A percentile compares a stretch with the other conserved stretches of the same genome.
Conservation (phyloP, 495 filamentous ascomycete species). For the Aspergillus homomorphus region DNA sequence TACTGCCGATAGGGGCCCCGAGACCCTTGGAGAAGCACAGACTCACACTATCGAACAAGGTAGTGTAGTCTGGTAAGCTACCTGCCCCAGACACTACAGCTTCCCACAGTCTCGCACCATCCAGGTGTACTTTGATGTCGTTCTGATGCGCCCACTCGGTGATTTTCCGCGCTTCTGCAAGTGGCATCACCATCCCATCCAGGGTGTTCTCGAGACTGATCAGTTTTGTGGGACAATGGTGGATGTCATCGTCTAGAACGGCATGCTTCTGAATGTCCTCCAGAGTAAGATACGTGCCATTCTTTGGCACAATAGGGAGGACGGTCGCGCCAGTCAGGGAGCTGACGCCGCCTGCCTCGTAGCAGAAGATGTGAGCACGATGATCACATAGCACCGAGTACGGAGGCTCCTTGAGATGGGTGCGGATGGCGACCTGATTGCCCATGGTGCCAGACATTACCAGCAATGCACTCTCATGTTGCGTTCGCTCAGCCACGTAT, state of each 20-base stretch:
- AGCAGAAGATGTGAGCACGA: constrained; percentile 45
- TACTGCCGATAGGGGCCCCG: constrained; percentile 82
- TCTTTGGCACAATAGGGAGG: constrained; percentile 44
- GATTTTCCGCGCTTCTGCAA: constrained; percentile 65
- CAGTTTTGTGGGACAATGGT: constrained; percentile 67
- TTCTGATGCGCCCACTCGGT: constrained; percentile 64
- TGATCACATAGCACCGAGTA: constrained; percentile 48
- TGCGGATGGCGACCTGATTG: constrained; percentile 50
- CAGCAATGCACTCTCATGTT: constrained; percentile 66
- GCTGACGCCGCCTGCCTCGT: constrained; percentile 52
- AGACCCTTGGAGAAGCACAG: constrained; percentile 89
- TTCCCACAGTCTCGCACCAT: constrained; percentile 85
- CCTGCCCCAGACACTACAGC: constrained; percentile 60
- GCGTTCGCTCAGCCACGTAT: constrained; percentile 65
- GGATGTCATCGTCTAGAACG: constrained; percentile 40
- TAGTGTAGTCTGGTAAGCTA: constrained; percentile 63
- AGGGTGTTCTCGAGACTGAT: constrained; percentile 86
- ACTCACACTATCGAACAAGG: constrained; percentile 73
- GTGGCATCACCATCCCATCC: constrained; percentile 71
- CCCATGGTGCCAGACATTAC: constrained; percentile 90
- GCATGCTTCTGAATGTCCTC: constrained; percentile 63
- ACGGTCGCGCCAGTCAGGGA: constrained; percentile 45
- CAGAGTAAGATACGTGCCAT: constrained; percentile 70
- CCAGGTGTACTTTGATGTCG: constrained; percentile 71
- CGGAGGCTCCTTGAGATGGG: constrained; percentile 48